These are phyloP conservation scores for Quercus wislizeni DNA, from an alignment of 306 rosid species.

Conservation along the genomic window DNA sequence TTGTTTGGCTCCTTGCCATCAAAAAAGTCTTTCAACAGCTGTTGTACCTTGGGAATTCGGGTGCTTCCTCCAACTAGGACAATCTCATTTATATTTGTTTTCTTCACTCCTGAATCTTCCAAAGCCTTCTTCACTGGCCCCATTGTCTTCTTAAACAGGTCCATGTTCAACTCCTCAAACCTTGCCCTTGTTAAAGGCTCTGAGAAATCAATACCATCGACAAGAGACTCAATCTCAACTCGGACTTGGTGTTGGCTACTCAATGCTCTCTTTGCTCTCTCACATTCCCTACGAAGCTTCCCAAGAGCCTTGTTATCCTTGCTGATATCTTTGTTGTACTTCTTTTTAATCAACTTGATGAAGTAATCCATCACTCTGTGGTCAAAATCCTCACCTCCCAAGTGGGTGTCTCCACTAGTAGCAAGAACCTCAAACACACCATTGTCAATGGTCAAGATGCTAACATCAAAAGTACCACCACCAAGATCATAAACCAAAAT, in stretches of 20 bases:
- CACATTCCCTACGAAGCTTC: conserved; percentile 54
- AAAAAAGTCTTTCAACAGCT: conserved; percentile 47
- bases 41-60: conserved; percentile 55
- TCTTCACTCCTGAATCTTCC: conserved; percentile 46
- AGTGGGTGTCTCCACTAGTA: conserved; percentile 57
- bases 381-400: conserved; percentile 71
- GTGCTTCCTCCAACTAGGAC: conserved; percentile 61
- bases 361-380: conserved; percentile 57
- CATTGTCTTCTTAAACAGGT: conserved; percentile 58
- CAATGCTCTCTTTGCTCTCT: conserved; percentile 57
- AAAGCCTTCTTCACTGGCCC: conserved; percentile 53
- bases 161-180: conserved; percentile 57
- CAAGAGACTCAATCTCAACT: conserved; percentile 52
- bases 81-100: conserved; percentile 43
- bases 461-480: conserved; percentile 67
- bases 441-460: conserved; percentile 56
- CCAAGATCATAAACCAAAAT: conserved; percentile 58
- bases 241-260: conserved; percentile 58
- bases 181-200: conserved; percentile 51
- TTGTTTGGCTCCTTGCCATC: conserved; percentile 59
- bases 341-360: conserved; percentile 48
- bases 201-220: conserved; percentile 50
- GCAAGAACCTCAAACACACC: conserved; percentile 57
- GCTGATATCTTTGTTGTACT: conserved; percentile 46
- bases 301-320: conserved; percentile 52